phyloP scores from a whole-genome alignment of 1,284 basidiomycete species.

The Phlebopus sp. region DNA sequence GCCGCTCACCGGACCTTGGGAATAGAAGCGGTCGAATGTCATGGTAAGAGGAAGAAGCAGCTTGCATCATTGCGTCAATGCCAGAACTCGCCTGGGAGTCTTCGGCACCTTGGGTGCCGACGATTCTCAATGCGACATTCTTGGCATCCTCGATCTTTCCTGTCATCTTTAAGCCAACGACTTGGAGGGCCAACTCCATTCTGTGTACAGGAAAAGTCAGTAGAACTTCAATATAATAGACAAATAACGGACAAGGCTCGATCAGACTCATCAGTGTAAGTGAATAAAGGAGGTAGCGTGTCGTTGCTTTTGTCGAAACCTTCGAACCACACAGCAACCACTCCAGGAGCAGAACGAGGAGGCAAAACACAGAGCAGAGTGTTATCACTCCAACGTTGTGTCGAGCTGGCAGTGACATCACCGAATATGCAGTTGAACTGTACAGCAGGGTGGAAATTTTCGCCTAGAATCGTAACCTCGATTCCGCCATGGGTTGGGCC shows the following conservation, averaged over 20 bases:
- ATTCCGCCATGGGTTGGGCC: conserved; percentile 94
- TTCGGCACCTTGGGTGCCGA: conserved; percentile 58
- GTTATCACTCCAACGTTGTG: conserved; percentile 90
- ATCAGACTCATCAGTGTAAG: conserved; percentile 89
- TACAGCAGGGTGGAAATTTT: conserved; percentile 76
- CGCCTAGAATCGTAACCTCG: conserved; percentile 91
- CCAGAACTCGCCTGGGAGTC: conserved; percentile 36
- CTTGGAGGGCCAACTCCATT: conserved; percentile 93
- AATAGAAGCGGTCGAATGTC: conserved; percentile 56
- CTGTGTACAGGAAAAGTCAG: conserved; percentile 39
- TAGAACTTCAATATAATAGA: conserved; percentile 9
- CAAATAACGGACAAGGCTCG: conserved; percentile 67
- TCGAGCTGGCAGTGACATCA: conserved; percentile 76
- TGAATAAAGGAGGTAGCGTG: conserved; percentile 65
- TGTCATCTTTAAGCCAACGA: conserved; percentile 95
- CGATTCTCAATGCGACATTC: conserved; percentile 86
- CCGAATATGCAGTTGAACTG: conserved; percentile 85
- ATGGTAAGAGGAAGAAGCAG: conserved; percentile 42
- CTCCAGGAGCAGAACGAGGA: conserved; percentile 77
- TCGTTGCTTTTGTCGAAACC: conserved; percentile 63
- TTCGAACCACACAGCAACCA: conserved; percentile 88
- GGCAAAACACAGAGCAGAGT: conserved; percentile 93
- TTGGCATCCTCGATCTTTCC: conserved; percentile 91
- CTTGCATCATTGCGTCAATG: conserved; percentile 50
- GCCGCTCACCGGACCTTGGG: conserved; percentile 47